A percentile compares a stretch with the other conserved stretches of the same genome.
These are phyloP conservation scores for Saccharomycopsis amapae DNA, from an alignment of 805 yeast genomes.

Conservation along the genomic window DNA sequence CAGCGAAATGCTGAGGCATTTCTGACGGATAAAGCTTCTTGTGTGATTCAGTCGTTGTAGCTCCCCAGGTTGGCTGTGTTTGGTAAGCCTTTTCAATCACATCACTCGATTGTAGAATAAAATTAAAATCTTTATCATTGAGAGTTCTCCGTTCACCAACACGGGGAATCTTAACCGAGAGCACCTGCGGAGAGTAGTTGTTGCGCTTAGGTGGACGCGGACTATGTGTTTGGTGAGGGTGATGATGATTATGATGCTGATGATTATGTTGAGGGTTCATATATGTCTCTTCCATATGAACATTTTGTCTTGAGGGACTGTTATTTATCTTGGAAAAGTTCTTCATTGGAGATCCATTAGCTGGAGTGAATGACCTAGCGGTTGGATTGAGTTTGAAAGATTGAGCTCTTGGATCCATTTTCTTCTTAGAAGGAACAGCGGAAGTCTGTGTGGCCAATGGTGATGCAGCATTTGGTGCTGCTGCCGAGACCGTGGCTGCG, in stretches of 20 bases:
- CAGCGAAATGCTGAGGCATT: not conserved
- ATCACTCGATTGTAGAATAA: conserved; percentile 2
- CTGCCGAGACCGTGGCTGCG: not conserved
- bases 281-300: too few relatives aligned
- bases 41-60: conserved; percentile 28
- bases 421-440: conserved; percentile 31
- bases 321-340: conserved; percentile 2
- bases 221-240: too few relatives aligned
- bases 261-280: too few relatives aligned
- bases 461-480: conserved; percentile 9
- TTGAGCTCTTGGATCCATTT: conserved; percentile 50
- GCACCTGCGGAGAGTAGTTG: conserved; percentile 5
- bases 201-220: conserved; percentile 5
- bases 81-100: conserved; percentile 55
- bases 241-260: too few relatives aligned
- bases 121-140: conserved; percentile 13
- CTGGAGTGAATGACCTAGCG: conserved; percentile 59
- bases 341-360: conserved; percentile 11
- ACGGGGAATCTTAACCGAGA: conserved; percentile 17
- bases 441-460: conserved; percentile 2
- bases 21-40: not conserved
- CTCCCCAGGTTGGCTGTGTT: conserved; percentile 74
- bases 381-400: conserved; percentile 65
- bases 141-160: conserved; percentile 5
- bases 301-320: not conserved